Evolutionary conservation across 225 moss, liverwort and hornwort species (phyloP).

Genomic region (Antitrichia curtipendula): DNA sequence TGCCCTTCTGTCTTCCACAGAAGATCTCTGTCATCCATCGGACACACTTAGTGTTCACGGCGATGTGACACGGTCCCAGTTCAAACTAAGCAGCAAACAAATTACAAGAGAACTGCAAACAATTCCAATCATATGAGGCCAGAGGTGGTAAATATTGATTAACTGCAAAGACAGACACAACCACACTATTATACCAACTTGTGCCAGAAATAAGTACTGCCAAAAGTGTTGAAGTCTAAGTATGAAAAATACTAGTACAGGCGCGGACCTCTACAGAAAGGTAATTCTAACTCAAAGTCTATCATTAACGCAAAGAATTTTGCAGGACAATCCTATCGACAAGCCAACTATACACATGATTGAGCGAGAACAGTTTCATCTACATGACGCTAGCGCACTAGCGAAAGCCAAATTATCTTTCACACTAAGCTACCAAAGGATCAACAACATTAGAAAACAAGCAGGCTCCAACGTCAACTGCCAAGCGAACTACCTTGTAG

Average conservation of each 20-base stretch:
- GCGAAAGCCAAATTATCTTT: constrained; percentile 7
- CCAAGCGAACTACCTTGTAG: neutral
- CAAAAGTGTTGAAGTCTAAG: constrained; percentile 1
- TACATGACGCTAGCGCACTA: constrained; percentile 19
- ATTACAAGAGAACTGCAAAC: neutral
- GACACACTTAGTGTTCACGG: neutral
- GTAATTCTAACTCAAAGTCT: neutral
- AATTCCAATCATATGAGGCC: neutral
- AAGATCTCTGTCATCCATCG: neutral
- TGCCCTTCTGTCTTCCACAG: neutral
- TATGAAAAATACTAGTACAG: constrained; percentile 22
- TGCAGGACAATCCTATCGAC: constrained; percentile 16
- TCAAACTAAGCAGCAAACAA: neutral
- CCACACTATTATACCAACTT: neutral
- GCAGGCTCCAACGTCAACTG: neutral
- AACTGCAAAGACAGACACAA: neutral
- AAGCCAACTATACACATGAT: constrained; percentile 34
- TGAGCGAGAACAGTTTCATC: neutral
- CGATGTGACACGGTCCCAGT: neutral
- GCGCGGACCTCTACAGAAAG: constrained; percentile 10
- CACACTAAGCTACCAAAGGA: constrained; percentile 1
- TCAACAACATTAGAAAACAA: neutral
- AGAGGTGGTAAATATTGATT: neutral
- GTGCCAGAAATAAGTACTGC: neutral
- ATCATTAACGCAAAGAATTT: constrained; percentile 11